Percentiles rank a stretch among this genome's conserved stretches.
These are phyloP conservation scores for Arxiozyma slooffiae DNA, from an alignment of 1,139 yeast genomes.

Conservation along the genomic window DNA sequence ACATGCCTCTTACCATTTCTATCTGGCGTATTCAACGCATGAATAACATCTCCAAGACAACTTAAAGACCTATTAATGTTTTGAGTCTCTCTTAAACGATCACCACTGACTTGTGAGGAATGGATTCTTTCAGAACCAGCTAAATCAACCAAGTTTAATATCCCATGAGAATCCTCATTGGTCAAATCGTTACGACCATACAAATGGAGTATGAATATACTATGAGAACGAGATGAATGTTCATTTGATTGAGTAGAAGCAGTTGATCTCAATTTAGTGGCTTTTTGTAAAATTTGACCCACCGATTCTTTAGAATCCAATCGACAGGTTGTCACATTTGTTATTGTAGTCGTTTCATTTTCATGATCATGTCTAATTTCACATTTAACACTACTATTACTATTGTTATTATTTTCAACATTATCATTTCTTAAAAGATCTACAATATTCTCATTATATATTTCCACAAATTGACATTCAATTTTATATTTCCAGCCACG, in stretches of 20 bases:
- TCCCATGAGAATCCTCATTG: constrained; percentile 47
- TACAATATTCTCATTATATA: constrained; percentile 71
- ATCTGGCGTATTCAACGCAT: constrained; percentile 45
- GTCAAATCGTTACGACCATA: constrained; percentile 46
- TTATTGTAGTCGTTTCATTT: constrained; percentile 44
- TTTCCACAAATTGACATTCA: constrained; percentile 75
- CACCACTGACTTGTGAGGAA: constrained; percentile 69
- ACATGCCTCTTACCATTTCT: constrained; percentile 34
- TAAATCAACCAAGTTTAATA: constrained; percentile 64
- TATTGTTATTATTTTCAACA: constrained; percentile 10
- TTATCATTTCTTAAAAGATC: constrained; percentile 45
- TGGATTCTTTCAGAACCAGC: constrained; percentile 88
- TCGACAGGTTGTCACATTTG: constrained; percentile 46
- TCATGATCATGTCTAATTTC: constrained; percentile 68
- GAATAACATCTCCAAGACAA: constrained; percentile 82
- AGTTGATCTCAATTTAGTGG: constrained; percentile 57
- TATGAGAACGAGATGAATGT: constrained; percentile 63
- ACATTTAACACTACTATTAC: constrained; percentile 37
- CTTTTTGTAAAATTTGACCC: constrained; percentile 40
- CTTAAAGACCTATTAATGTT: constrained; percentile 84
- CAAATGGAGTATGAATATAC: constrained; percentile 61
- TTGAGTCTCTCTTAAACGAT: constrained; percentile 76
- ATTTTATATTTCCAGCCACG: constrained; percentile 61
- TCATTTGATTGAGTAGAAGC: constrained; percentile 79
- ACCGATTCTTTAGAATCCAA: constrained; percentile 46